Evolutionary conservation across 495 filamentous ascomycete species (phyloP), one percentile per base, ranked within the genome.

Genomic region (Hypomontagnella submonticulosa): DNA sequence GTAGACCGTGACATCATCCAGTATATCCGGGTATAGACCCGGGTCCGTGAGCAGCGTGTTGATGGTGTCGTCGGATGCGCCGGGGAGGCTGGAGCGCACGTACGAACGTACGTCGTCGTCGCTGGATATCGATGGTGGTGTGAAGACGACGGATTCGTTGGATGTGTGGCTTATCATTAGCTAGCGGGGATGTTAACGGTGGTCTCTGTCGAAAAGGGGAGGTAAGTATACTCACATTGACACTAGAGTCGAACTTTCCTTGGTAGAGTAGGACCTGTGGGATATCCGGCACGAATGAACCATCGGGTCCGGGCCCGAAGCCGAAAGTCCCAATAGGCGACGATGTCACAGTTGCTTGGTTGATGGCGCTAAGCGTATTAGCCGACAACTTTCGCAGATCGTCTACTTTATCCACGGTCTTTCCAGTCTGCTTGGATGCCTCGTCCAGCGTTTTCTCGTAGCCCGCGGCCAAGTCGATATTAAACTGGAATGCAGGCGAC

Each of bases 221-320:
- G 15, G 81, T 79, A 9, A 4, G 6, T 1, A 13, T 73, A 78
- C 90, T 84, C 13, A 91, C 68, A 2, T 75, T 77, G 8, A 91
- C 50, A 32, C 69, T 71, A 18, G 76, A 76, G 67, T 89, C 81
- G 63, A 84, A 90, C 4, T 80, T 74, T 6, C 84, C 87, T 19
- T 83, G 61, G 1, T 81, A 71, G 0, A 92, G 78, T n/a, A 89
- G 75, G 37, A 83, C 76, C 4, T 83, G 80, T 3, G 87, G 85
- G 12, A 85, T 63, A 3, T 73, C 76, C 1, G 86, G 85, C 1
- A 85, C 84, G 59, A 88, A 87, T 10, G 71, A 63, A 8, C 85
- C 87, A 70, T 90, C 89, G 4, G 88, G 83, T 0, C 79, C 76
- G 2, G 86, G 86, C 0, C 83, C 82, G 63, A 85, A 90, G 0